phyloP scores from a whole-genome alignment of 768 basidiomycete genomes.

The Podaxis sp. region DNA sequence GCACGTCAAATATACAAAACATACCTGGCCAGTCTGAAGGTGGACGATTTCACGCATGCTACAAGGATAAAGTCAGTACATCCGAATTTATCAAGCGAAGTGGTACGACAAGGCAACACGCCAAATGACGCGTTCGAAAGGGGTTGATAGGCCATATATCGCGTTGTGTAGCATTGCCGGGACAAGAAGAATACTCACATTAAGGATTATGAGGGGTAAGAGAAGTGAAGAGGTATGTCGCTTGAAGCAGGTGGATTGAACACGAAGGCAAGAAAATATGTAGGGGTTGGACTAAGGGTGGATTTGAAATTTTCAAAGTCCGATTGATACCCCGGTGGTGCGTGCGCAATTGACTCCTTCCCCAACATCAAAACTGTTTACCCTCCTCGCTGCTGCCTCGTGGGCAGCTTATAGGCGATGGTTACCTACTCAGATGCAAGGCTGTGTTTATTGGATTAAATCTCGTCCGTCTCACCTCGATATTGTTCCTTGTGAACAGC shows the following conservation, averaged over 20 bases:
- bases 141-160: constrained; percentile 15
- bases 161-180: constrained; percentile 16
- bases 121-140: constrained; percentile 25
- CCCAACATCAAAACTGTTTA: neutral
- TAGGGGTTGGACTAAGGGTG: constrained; percentile 33
- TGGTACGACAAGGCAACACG: constrained; percentile 46
- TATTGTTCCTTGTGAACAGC: neutral
- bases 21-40: constrained; percentile 96
- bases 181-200: constrained; percentile 31
- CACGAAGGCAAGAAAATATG: constrained; percentile 43
- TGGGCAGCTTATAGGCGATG: neutral
- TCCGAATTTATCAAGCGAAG: constrained; percentile 24
- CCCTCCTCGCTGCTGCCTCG: constrained; percentile 2
- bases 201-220: constrained; percentile 29
- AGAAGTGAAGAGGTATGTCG: constrained; percentile 31
- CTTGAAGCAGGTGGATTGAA: constrained; percentile 31
- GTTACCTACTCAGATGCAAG: neutral
- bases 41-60: constrained; percentile 99
- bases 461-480: neutral
- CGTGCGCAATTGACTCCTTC: constrained; percentile 21
- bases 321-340: constrained; percentile 39
- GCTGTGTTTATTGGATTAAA: neutral
- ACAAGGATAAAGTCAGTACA: constrained; percentile 28
- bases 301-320: constrained; percentile 39
- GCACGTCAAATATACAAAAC: constrained; percentile 27